Conservation (phyloP, 805 yeast genomes). For the Metschnikowia lunata region DNA sequence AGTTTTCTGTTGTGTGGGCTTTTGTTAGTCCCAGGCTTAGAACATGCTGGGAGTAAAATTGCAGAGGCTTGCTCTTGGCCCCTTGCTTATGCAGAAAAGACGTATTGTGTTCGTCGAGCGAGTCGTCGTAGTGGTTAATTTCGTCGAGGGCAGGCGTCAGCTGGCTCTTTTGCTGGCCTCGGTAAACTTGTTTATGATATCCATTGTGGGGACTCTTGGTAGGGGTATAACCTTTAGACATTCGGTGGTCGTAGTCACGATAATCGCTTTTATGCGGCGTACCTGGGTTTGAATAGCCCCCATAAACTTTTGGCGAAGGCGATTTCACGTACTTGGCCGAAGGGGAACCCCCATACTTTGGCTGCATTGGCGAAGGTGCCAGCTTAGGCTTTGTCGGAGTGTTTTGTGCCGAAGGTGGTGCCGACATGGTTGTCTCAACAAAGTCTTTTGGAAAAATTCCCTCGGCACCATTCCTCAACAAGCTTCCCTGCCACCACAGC, state of each 20-base stretch:
- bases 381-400: constrained; percentile 10
- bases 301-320: background rate
- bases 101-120: constrained; percentile 10
- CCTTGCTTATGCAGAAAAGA: constrained; percentile 7
- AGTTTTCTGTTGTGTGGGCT: constrained; percentile 12
- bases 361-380: constrained; percentile 1
- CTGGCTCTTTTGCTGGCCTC: constrained; percentile 6
- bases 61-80: constrained; percentile 4
- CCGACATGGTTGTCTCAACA: constrained; percentile 49
- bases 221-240: background rate
- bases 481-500: constrained; percentile 85
- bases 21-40: constrained; percentile 15
- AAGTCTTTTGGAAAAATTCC: constrained; percentile 89
- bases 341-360: constrained; percentile 2
- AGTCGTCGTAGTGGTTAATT: background rate
- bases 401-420: constrained; percentile 10
- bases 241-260: constrained; percentile 1
- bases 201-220: constrained; percentile 2
- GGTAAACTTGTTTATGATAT: constrained; percentile 4
- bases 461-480: constrained; percentile 71
- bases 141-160: constrained; percentile 15
- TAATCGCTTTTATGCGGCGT: constrained; percentile 12
- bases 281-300: constrained; percentile 1
- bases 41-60: constrained; percentile 17
- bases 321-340: background rate